A percentile compares a stretch with the other conserved stretches of the same genome.
phyloP scores from a whole-genome alignment of 805 yeast genomes.

The Naumovozyma dairenensis region DNA sequence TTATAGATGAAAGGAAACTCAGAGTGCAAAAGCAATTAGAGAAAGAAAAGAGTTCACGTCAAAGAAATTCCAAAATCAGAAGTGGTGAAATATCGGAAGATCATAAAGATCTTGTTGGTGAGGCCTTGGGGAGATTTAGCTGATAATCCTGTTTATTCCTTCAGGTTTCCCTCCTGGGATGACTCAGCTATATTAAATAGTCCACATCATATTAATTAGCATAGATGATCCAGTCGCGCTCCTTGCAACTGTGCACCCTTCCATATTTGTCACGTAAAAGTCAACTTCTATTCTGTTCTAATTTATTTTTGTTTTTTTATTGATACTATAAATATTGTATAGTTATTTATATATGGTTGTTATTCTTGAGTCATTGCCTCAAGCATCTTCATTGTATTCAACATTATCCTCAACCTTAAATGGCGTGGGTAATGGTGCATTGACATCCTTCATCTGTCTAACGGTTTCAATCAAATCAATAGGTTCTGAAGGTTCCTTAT shows the following conservation, averaged over 20 bases:
- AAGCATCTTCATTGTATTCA: constrained; percentile 12
- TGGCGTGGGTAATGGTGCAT: constrained; percentile 46
- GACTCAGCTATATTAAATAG: no score
- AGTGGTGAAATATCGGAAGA: constrained; percentile 49
- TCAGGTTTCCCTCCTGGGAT: no score
- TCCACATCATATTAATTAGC: no score
- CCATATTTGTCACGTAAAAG: no score
- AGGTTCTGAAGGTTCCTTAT: constrained; percentile 50
- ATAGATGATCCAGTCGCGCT: no score
- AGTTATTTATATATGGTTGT: no score
- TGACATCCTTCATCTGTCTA: constrained; percentile 64
- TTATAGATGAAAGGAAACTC: constrained; percentile 73
- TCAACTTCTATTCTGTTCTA: no score
- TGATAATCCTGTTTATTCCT: no score
- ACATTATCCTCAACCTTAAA: constrained; percentile 26
- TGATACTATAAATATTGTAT: no score
- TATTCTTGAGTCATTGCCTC: no score
- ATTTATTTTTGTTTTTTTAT: no score
- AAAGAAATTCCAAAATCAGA: constrained; percentile 36
- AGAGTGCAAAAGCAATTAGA: constrained; percentile 66
- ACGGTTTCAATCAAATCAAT: constrained; percentile 68
- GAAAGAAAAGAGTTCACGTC: constrained; percentile 63
- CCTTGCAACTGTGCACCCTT: no score
- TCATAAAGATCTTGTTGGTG: constrained; percentile 32
- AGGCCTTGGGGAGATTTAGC: constrained; percentile 33